These are phyloP conservation scores for Neurospora sp. DNA, from an alignment of 495 filamentous ascomycete genomes.

Conservation along the genomic window DNA sequence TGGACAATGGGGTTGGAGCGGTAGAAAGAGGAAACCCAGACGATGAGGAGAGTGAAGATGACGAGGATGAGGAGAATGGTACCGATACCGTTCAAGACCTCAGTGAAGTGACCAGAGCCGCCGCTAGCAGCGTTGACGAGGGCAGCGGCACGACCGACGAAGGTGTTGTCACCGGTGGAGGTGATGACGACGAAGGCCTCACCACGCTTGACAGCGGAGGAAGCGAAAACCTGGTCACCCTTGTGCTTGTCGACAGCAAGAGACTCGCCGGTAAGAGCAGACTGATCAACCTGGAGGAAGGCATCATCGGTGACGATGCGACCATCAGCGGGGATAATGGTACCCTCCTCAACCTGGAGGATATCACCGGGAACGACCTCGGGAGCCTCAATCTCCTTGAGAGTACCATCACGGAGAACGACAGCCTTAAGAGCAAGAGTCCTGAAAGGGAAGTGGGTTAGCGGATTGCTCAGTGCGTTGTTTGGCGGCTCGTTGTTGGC, in stretches of 20 bases:
- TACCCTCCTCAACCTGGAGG: conserved; percentile 79
- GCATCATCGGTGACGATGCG: conserved; percentile 68
- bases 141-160: conserved; percentile 79
- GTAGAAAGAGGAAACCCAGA: conserved; percentile 84
- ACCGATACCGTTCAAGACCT: conserved; percentile 77
- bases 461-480: not conserved
- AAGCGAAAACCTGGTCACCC: conserved; percentile 68
- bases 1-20: conserved; percentile 62
- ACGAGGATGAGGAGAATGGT: conserved; percentile 75
- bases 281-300: conserved; percentile 86
- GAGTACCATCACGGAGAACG: conserved; percentile 65
- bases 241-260: conserved; percentile 81
- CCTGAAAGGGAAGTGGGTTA: conserved; percentile 13
- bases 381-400: conserved; percentile 62
- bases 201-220: conserved; percentile 83
- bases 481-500: not conserved
- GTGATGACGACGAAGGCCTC: conserved; percentile 72
- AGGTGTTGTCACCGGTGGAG: conserved; percentile 76
- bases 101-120: conserved; percentile 76
- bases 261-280: conserved; percentile 84
- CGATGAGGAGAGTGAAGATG: conserved; percentile 63
- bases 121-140: conserved; percentile 65
- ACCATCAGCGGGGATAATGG: conserved; percentile 83
- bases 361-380: conserved; percentile 88
- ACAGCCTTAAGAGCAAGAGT: conserved; percentile 77